Conservation (phyloP, 306 rosid species). For the Acmispon strigosus region DNA sequence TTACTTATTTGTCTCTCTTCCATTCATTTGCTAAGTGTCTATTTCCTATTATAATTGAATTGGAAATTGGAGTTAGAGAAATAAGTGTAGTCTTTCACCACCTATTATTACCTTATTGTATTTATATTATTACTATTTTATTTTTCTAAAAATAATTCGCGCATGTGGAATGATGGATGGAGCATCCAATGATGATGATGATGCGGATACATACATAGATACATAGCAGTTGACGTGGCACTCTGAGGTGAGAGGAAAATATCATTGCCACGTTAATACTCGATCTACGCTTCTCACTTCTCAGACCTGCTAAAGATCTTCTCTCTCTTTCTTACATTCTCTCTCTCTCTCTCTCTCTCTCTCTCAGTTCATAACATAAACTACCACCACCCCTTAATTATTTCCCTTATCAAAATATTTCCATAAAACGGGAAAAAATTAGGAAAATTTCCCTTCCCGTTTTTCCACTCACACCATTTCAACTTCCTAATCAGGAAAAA, state of each 20-base stretch:
- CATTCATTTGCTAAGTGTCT: too few species aligned
- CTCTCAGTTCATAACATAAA: background rate
- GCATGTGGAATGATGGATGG: background rate
- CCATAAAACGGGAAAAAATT: background rate
- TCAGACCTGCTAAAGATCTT: constrained; percentile 61
- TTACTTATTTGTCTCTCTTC: too few species aligned
- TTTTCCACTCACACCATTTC: background rate
- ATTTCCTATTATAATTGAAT: too few species aligned
- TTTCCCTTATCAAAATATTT: background rate
- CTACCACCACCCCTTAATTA: constrained; percentile 28
- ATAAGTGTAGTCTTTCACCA: too few species aligned
- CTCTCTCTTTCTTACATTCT: constrained; percentile 14
- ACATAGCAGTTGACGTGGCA: constrained; percentile 27
- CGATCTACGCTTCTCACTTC: constrained; percentile 5
- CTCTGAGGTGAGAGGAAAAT: constrained; percentile 57
- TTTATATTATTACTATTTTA: too few species aligned
- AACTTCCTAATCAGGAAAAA: background rate
- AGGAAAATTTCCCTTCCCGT: background rate
- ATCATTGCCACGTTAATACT: constrained; percentile 75
- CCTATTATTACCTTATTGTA: too few species aligned
- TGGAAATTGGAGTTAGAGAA: too few species aligned
- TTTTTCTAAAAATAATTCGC: too few species aligned
- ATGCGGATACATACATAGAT: background rate
- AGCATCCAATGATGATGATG: background rate
- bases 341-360: background rate